Evolutionary conservation across 2,329 filamentous ascomycete species (phyloP), one percentile per base, ranked within the genome.

Genomic region (Ophiobolus disseminans): DNA sequence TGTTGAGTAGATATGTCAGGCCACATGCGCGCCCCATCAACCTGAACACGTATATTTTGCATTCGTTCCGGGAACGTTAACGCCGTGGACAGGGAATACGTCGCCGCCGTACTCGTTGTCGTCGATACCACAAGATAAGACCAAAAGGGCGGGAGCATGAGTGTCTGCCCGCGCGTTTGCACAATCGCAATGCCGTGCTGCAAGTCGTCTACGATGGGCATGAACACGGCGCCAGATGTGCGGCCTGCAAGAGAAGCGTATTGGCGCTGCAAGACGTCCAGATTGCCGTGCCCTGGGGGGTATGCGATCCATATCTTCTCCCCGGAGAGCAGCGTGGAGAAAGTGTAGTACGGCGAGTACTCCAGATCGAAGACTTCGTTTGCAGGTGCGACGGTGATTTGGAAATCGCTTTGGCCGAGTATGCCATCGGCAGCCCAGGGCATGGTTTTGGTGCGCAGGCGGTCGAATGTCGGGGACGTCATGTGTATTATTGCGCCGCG

Each of bases 131-230:
- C 26, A 19, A 38, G 45, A 5, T 46, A 8, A 3, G 40, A 50
- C 53, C 53, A 57, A 26, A 52, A 53, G 4, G 51, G 49, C 2
- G 53, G 55, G 9, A 61, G 21, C 2, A 50, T 5, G 19, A 59
- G 30, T 7, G 40, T 45, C 22, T 55, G 35, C 1, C 48, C 47
- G 10, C 46, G 30, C 17, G 45, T 44, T 31, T 59, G 58, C 19
- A 59, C 42, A 32, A 61, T 46, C 22, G 41, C 25, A n/a, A 59
- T 51, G 9, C 51, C 56, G 23, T 50, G 39, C 23, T 53, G 30
- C n/a, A 53, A 20, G 21, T 20, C 22, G 37, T n/a, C n/a, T n/a
- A n/a, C n/a, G n/a, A n/a, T n/a, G n/a, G n/a, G n/a, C n/a, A n/a
- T n/a, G n/a, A n/a, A n/a, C n/a, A 25, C 11, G 6, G 14, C n/a